These are phyloP conservation scores for Solanum ossicruentum DNA, from an alignment of 257 asterid genomes.

Conservation along the genomic window DNA sequence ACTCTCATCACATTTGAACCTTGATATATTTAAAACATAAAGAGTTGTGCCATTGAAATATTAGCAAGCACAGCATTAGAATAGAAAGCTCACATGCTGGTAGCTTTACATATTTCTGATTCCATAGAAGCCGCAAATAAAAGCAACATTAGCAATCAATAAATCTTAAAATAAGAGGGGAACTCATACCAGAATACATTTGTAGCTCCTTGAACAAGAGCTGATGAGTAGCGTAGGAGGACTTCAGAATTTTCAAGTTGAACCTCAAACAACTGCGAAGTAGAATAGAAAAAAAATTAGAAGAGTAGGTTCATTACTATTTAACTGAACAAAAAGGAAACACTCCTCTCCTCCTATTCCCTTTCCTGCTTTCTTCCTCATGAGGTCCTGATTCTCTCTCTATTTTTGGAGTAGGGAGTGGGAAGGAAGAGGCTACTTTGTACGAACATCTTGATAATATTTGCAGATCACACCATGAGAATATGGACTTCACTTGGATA, in stretches of 20 bases:
- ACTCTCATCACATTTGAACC: not conserved
- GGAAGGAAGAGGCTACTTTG: not conserved
- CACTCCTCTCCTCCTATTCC: not conserved
- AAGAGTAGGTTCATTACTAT: not conserved
- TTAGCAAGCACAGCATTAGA: not conserved
- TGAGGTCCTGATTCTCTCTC: not conserved
- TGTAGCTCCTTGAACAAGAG: constrained; percentile 94
- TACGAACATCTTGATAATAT: not conserved
- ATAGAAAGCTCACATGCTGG: not conserved
- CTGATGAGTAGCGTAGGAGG: constrained; percentile 78
- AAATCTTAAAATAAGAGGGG: not conserved
- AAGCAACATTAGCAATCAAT: not conserved
- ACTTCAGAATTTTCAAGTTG: constrained; percentile 67
- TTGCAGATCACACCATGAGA: not conserved
- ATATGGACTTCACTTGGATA: not conserved
- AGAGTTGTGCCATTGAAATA: not conserved
- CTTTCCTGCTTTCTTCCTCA: not conserved
- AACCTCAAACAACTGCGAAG: constrained; percentile 71
- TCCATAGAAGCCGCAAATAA: not conserved
- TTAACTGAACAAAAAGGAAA: not conserved
- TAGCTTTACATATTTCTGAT: not conserved
- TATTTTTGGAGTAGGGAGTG: not conserved
- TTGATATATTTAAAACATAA: not conserved
- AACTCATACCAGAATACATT: constrained; percentile 88
- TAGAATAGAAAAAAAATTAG: not conserved